These are phyloP conservation scores for Hypoxylon sp. DNA, from an alignment of 2,329 filamentous ascomycete genomes.

Conservation along the genomic window DNA sequence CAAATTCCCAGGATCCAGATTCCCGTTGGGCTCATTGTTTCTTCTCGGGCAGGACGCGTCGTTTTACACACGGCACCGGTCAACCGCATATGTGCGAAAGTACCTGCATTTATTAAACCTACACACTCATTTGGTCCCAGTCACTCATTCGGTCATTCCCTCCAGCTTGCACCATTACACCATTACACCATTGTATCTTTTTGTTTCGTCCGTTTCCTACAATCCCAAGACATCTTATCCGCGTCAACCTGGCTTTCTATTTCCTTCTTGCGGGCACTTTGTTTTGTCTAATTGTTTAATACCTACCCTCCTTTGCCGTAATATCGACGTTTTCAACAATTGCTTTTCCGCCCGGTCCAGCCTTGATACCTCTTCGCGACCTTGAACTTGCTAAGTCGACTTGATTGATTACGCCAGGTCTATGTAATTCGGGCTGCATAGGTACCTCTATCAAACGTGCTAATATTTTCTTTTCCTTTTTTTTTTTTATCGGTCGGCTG, in stretches of 20 bases:
- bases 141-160: slow-evolving; percentile 34
- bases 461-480: slow-evolving; percentile 14
- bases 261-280: slow-evolving; percentile 28
- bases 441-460: slow-evolving; percentile 21
- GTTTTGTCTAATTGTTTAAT: slow-evolving; percentile 45
- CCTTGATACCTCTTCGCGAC: not conserved
- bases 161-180: too few species aligned
- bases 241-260: slow-evolving; percentile 32
- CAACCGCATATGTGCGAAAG: slow-evolving; percentile 32
- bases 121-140: slow-evolving; percentile 38
- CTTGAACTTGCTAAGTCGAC: not conserved
- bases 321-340: slow-evolving; percentile 23
- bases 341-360: not conserved
- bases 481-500: slow-evolving; percentile 31
- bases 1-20: slow-evolving; percentile 46
- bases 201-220: slow-evolving; percentile 19
- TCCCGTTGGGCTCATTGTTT: slow-evolving; percentile 48
- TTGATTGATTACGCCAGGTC: slow-evolving; percentile 16
- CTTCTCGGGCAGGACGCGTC: slow-evolving; percentile 45
- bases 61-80: slow-evolving; percentile 32
- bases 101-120: slow-evolving; percentile 36
- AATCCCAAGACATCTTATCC: slow-evolving; percentile 21
- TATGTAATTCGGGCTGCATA: slow-evolving; percentile 7
- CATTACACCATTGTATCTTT: slow-evolving; percentile 14
- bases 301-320: slow-evolving; percentile 25